phyloP scores from a whole-genome alignment of 225 moss, liverwort and hornwort species.

The Bryum argenteum region DNA sequence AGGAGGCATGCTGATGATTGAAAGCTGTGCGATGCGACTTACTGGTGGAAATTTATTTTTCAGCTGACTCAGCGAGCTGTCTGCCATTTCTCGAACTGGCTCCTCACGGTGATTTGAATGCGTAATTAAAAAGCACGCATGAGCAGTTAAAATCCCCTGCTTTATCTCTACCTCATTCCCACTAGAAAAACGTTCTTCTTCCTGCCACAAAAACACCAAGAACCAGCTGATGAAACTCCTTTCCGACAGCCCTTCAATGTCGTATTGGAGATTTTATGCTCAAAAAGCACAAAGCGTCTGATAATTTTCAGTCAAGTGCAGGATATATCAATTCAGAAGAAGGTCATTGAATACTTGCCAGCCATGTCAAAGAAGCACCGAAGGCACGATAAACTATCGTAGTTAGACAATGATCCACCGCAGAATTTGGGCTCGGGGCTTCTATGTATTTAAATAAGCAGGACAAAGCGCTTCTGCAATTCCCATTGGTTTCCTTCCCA shows the following conservation, averaged over 20 bases:
- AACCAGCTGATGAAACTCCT: slow-evolving; percentile 23
- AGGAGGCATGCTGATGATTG: slow-evolving; percentile 19
- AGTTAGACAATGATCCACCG: slow-evolving; percentile 72
- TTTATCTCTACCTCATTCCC: slow-evolving; percentile 68
- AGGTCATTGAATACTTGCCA: slow-evolving; percentile 46
- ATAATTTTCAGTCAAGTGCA: slow-evolving; percentile 16
- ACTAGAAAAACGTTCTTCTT: slow-evolving; percentile 51
- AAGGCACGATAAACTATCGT: slow-evolving; percentile 70
- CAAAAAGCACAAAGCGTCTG: neutral
- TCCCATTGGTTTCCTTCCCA: slow-evolving; percentile 38
- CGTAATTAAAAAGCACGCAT: slow-evolving; percentile 75
- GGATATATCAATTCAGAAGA: neutral
- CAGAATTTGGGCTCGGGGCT: slow-evolving; percentile 55
- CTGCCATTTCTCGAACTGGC: slow-evolving; percentile 70
- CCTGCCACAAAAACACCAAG: slow-evolving; percentile 48
- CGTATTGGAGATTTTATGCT: neutral
- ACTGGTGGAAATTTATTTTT: slow-evolving; percentile 54
- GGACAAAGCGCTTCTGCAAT: slow-evolving; percentile 49
- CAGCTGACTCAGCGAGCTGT: slow-evolving; percentile 68
- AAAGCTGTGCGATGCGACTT: slow-evolving; percentile 17
- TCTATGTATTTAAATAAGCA: slow-evolving; percentile 77
- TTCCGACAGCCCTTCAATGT: neutral
- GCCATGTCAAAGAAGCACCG: slow-evolving; percentile 74
- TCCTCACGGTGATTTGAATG: slow-evolving; percentile 67
- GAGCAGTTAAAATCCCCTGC: slow-evolving; percentile 61